phyloP scores from a whole-genome alignment of 805 yeast species.

The Ogataea nakhonphanomensis region DNA sequence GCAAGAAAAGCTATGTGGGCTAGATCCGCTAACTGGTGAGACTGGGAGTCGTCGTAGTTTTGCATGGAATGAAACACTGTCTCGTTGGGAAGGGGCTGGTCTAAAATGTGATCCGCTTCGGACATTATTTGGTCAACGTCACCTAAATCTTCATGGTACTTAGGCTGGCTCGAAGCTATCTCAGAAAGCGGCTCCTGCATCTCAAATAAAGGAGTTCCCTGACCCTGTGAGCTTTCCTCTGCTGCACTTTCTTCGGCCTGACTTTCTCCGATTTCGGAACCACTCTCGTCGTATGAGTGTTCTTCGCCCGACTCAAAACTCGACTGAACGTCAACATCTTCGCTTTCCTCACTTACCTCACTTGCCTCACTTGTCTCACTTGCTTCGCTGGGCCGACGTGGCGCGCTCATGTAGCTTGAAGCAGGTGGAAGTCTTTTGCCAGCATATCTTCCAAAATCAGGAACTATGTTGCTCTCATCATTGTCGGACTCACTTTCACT shows the following conservation, averaged over 20 bases:
- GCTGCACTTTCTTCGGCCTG: background rate
- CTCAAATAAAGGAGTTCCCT: background rate
- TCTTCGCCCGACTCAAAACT: slow-evolving; percentile 7
- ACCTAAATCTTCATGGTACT: background rate
- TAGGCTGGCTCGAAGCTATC: background rate
- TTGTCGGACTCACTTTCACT: slow-evolving; percentile 14
- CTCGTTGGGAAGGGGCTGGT: slow-evolving; percentile 2
- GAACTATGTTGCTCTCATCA: slow-evolving; percentile 5
- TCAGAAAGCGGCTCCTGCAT: background rate
- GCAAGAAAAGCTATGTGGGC: slow-evolving; percentile 4
- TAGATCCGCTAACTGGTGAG: slow-evolving; percentile 1
- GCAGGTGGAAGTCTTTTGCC: slow-evolving; percentile 6
- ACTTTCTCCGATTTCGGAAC: background rate
- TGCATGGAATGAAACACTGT: slow-evolving; percentile 4
- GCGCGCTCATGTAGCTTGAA: slow-evolving; percentile 3
- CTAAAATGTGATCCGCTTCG: slow-evolving; percentile 3
- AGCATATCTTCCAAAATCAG: background rate
- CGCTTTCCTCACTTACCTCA: slow-evolving; percentile 9
- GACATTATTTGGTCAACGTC: slow-evolving; percentile 3
- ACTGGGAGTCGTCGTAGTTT: background rate
- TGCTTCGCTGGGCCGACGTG: background rate
- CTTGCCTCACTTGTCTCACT: slow-evolving; percentile 3
- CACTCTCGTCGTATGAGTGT: slow-evolving; percentile 2
- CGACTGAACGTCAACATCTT: slow-evolving; percentile 6
- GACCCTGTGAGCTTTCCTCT: background rate